Percentiles rank a stretch among this genome's conserved stretches.
Conservation (phyloP, 306 rosid species). For the Rosa multiflora region DNA sequence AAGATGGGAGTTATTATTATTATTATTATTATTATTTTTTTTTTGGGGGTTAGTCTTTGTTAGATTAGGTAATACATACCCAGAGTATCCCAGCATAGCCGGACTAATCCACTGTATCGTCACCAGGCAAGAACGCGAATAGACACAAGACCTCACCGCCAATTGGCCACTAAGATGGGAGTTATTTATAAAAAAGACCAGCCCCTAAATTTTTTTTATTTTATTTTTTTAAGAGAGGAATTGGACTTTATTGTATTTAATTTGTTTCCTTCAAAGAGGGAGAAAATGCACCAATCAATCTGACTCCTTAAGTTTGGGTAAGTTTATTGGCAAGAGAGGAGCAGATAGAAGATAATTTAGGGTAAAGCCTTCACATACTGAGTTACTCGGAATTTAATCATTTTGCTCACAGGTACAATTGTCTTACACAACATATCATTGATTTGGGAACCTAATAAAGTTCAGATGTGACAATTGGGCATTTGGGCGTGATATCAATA, state of each 20-base stretch:
- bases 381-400: neutral
- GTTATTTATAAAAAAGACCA: conserved; percentile 14
- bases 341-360: neutral
- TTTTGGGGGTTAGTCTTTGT: no score
- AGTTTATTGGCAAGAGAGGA: neutral
- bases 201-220: conserved; percentile 3
- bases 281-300: conserved; percentile 16
- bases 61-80: no score
- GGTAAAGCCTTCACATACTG: neutral
- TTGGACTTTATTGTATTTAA: neutral
- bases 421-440: neutral
- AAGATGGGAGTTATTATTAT: conserved; percentile 23
- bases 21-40: neutral
- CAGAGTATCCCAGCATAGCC: no score
- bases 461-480: neutral
- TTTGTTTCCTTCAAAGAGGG: neutral
- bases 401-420: neutral
- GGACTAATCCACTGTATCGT: no score
- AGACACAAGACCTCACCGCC: no score
- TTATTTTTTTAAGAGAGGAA: neutral
- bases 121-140: no score
- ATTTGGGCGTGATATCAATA: neutral
- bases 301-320: neutral
- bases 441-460: neutral
- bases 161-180: conserved; percentile 21